phyloP scores from a whole-genome alignment of 2,329 filamentous ascomycete genomes.

The Penicillium sp. region DNA sequence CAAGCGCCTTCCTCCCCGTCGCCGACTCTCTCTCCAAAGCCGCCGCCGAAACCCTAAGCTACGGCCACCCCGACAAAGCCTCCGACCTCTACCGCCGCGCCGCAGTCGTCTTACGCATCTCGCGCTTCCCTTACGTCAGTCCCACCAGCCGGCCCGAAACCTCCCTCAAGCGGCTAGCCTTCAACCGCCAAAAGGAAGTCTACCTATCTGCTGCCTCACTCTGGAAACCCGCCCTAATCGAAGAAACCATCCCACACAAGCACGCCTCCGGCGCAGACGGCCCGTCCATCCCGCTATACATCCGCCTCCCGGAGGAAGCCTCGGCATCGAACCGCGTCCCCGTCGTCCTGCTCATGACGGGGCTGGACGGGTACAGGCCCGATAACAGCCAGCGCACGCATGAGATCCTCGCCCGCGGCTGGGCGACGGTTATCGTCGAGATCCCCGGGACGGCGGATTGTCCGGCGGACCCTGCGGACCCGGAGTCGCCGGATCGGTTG shows the following conservation, averaged over 20 bases:
- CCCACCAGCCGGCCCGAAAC: slow-evolving; percentile 22
- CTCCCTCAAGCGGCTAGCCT: slow-evolving; percentile 61
- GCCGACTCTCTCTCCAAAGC: slow-evolving; percentile 58
- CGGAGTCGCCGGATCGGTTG: slow-evolving; percentile 60
- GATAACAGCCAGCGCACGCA: slow-evolving; percentile 56
- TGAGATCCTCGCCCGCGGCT: slow-evolving; percentile 64
- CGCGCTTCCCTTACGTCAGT: slow-evolving; percentile 62
- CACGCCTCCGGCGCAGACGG: slow-evolving; percentile 56
- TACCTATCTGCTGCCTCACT: slow-evolving; percentile 59
- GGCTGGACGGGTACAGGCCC: slow-evolving; percentile 61
- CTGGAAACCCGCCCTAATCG: slow-evolving; percentile 62
- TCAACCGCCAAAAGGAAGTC: slow-evolving; percentile 64
- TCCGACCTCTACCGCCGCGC: slow-evolving; percentile 68
- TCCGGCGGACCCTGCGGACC: slow-evolving; percentile 63
- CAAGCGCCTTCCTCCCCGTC: slow-evolving; percentile 61
- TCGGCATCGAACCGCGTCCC: slow-evolving; percentile 49
- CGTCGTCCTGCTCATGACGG: slow-evolving; percentile 58
- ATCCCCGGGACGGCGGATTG: slow-evolving; percentile 70
- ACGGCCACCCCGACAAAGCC: slow-evolving; percentile 56
- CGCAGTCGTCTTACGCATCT: slow-evolving; percentile 71
- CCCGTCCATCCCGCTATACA: slow-evolving; percentile 62
- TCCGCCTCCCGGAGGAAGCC: slow-evolving; percentile 58
- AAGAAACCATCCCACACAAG: slow-evolving; percentile 63
- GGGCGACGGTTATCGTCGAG: slow-evolving; percentile 64
- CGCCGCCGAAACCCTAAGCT: slow-evolving; percentile 54